Conservation (phyloP, 2,329 filamentous ascomycete species). For the Pseudogymnoascus sp. region DNA sequence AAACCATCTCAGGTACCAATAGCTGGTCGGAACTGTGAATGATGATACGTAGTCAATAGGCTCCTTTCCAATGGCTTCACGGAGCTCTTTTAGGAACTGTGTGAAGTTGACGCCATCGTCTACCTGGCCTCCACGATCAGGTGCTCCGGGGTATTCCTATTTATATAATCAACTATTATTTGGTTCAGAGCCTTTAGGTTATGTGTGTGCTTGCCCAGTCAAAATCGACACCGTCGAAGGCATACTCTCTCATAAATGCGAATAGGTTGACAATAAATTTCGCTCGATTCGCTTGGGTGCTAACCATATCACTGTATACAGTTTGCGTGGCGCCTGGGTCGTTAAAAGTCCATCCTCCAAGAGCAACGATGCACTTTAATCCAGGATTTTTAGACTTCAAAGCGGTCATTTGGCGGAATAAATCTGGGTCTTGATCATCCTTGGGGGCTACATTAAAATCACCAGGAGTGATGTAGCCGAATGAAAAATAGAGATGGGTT, state of each 20-base stretch:
- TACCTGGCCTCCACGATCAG: constrained; percentile 4
- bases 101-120: background rate
- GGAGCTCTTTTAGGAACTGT: background rate
- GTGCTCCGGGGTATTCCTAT: constrained; percentile 8
- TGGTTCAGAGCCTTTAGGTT: background rate
- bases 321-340: background rate
- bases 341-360: constrained; percentile 17
- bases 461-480: constrained; percentile 29
- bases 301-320: constrained; percentile 28
- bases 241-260: constrained; percentile 32
- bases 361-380: constrained; percentile 22
- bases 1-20: constrained; percentile 8
- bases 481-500: constrained; percentile 23
- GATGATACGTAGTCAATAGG: background rate
- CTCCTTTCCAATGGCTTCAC: background rate
- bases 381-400: constrained; percentile 9
- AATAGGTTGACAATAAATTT: constrained; percentile 31
- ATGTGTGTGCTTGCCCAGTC: constrained; percentile 28
- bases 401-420: background rate
- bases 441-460: constrained; percentile 24
- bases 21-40: background rate
- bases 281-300: constrained; percentile 20
- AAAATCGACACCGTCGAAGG: constrained; percentile 36
- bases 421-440: constrained; percentile 10
- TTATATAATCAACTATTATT: background rate